Base-by-base conservation (phyloP, 495 filamentous ascomycete genomes). In the Lasiosphaeria hispida region DNA sequence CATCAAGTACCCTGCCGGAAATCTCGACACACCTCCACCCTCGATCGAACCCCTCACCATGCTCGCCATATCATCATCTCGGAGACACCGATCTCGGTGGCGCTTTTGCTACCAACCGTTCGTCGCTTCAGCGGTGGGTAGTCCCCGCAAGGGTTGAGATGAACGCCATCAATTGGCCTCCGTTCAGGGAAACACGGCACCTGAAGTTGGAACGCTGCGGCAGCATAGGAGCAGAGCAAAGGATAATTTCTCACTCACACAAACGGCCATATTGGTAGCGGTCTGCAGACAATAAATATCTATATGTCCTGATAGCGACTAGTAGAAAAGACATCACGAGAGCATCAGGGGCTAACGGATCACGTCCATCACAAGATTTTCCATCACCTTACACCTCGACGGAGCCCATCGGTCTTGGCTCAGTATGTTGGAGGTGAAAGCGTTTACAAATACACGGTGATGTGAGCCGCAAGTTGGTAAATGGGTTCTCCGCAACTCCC, bases 31-130 rank as follows among this genome's bases (percentile, higher is more conserved):
- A 55, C 55, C 55, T 53, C 56, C 61, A 43, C 48, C 57, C 39
- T 17, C 48, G 15, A 36, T 23, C 39, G 39, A 47, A 38, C 60
- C 60, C 62, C 59, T 64, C 63, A 62, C 57, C 61, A 38, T 55
- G 30, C 57, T 40, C 57, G 40, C 47, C 56, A 57, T 51, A 47
- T 47, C 33, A 34, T 13, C 41, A 13, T 35, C 38, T 55, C 58
- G 55, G 66, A 61, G 53, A 50, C 42, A 53, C 62, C 62, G 65
- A 64, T 62, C 40, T 64, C 60, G 60, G 54, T 58, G 61, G 57
- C 61, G 50, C 50, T 58, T 48, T 48, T 53, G 45, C 54, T 49
- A 13, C 50, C 44, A 48, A 42, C 44, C 39, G 39, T 44, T 41
- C 33, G 36, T 39, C 11, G 39, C 52, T 44, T 36, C 35, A n/a